phyloP scores from a whole-genome alignment of 306 rosid species.

The Sicyos baderoa region DNA sequence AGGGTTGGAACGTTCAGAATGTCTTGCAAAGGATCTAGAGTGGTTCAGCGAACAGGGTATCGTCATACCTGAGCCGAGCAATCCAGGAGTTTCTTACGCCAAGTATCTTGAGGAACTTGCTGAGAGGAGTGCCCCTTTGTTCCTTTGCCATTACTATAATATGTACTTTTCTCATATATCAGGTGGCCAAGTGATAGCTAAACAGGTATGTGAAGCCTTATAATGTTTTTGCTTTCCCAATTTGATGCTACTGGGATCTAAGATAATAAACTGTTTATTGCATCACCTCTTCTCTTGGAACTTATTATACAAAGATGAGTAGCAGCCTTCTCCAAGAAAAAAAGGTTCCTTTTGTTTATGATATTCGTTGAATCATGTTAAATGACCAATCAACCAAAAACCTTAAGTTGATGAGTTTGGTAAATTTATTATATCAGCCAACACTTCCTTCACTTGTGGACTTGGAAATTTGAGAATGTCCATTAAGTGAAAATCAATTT shows the following conservation, averaged over 20 bases:
- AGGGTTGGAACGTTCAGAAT: slow-evolving; percentile 75
- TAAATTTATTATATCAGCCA: too few species aligned
- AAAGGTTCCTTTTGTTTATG: background rate
- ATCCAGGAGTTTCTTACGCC: slow-evolving; percentile 57
- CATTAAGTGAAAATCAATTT: too few species aligned
- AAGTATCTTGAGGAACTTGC: slow-evolving; percentile 60
- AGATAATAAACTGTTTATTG: background rate
- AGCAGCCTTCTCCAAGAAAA: background rate
- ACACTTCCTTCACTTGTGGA: too few species aligned
- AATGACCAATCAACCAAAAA: too few species aligned
- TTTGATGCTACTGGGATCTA: slow-evolving; percentile 6
- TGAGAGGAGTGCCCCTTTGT: slow-evolving; percentile 51
- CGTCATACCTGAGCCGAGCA: slow-evolving; percentile 49
- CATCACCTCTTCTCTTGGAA: background rate
- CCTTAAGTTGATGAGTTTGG: too few species aligned
- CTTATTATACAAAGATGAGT: background rate
- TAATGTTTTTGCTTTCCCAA: background rate
- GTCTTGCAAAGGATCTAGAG: slow-evolving; percentile 50
- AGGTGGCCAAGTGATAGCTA: slow-evolving; percentile 42
- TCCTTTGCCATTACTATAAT: slow-evolving; percentile 79
- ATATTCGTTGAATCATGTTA: too few species aligned
- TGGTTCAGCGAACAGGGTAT: slow-evolving; percentile 50
- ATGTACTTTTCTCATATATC: slow-evolving; percentile 71
- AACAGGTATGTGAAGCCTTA: slow-evolving; percentile 32
- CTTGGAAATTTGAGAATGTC: too few species aligned